Conservation (phyloP, 2,329 filamentous ascomycete genomes). For the Colletotrichum falcatum region DNA sequence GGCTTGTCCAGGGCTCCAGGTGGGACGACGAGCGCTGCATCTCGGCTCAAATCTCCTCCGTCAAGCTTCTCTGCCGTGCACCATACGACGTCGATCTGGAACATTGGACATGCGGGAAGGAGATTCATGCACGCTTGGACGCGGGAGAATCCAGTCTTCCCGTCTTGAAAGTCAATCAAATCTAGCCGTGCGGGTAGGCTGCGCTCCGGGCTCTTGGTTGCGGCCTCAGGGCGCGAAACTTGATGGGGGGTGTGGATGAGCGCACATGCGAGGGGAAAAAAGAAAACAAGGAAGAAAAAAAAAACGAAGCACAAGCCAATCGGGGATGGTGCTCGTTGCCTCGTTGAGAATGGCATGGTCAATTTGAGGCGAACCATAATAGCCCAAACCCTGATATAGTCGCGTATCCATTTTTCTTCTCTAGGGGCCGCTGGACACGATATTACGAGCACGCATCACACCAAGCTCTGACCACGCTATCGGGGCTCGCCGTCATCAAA, state of each 20-base stretch:
- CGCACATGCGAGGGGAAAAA: background rate
- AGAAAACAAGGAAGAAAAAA: background rate
- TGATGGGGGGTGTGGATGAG: conserved; percentile 23
- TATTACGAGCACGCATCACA: conserved; percentile 8
- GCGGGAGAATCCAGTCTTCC: background rate
- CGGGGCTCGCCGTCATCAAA: conserved; percentile 25
- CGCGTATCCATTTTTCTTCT: conserved; percentile 7
- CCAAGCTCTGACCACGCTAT: conserved; percentile 27
- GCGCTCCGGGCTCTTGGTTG: conserved; percentile 15
- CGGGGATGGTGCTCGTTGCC: too few relatives aligned
- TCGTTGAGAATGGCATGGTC: conserved; percentile 13
- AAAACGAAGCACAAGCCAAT: conserved; percentile 3
- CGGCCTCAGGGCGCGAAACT: conserved; percentile 25
- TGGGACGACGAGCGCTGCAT: background rate
- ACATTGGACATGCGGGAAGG: background rate
- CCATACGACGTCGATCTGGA: background rate
- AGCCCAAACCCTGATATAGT: conserved; percentile 14
- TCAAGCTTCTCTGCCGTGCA: background rate
- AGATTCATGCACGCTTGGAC: conserved; percentile 13
- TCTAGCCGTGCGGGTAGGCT: conserved; percentile 12
- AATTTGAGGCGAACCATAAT: conserved; percentile 17
- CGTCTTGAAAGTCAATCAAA: background rate
- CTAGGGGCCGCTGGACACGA: conserved; percentile 1
- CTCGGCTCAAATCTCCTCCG: background rate
- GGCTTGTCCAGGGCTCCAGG: too few relatives aligned